phyloP scores from a whole-genome alignment of 495 filamentous ascomycete species.

The Podospora bellae-mahoneyi region DNA sequence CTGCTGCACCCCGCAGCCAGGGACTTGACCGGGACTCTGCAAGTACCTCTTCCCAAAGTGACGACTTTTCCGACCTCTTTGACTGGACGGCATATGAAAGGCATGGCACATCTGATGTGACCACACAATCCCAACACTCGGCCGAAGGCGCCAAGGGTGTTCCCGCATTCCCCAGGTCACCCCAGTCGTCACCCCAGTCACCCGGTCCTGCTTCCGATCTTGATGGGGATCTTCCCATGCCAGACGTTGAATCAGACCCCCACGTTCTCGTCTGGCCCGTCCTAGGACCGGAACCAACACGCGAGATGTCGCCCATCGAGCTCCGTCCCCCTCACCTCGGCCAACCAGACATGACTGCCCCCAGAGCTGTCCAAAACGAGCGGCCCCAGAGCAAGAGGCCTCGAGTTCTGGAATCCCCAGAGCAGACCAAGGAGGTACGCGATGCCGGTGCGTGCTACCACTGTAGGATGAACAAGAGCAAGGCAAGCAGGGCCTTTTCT shows the following conservation, averaged over 20 bases:
- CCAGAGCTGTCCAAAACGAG: slow-evolving; percentile 3
- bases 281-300: background rate
- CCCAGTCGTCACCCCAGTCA: slow-evolving; percentile 8
- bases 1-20: slow-evolving; percentile 8
- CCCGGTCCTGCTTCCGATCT: slow-evolving; percentile 9
- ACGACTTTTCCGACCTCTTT: slow-evolving; percentile 19
- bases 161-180: background rate
- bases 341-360: background rate
- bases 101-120: slow-evolving; percentile 19
- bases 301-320: slow-evolving; percentile 10
- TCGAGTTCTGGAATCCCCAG: slow-evolving; percentile 15
- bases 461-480: slow-evolving; percentile 21
- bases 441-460: slow-evolving; percentile 18
- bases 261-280: slow-evolving; percentile 21
- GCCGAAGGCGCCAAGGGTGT: slow-evolving; percentile 14
- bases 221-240: slow-evolving; percentile 25
- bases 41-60: slow-evolving; percentile 13
- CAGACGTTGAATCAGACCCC: slow-evolving; percentile 17
- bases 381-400: slow-evolving; percentile 13
- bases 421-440: slow-evolving; percentile 28
- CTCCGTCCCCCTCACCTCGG: background rate
- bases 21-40: slow-evolving; percentile 14
- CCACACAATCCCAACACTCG: slow-evolving; percentile 19
- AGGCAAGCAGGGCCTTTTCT: slow-evolving; percentile 5
- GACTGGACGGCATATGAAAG: slow-evolving; percentile 19